A percentile compares a stretch with the other conserved stretches of the same genome.
Evolutionary conservation across 164 flowering plant species (phyloP).

Genomic region (Magnolia changhungtana): DNA sequence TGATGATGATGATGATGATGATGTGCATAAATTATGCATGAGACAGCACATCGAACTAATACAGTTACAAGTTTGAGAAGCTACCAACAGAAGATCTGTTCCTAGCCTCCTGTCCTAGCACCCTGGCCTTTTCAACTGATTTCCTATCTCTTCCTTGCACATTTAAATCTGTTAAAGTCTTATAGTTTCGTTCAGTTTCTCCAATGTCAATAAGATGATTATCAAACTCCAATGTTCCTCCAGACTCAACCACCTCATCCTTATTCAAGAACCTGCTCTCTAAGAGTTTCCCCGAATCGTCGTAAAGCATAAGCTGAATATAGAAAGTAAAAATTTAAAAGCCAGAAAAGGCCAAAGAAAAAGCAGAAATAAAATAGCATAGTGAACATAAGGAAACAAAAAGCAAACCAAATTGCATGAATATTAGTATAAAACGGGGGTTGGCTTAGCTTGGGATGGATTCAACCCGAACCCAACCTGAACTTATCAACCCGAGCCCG

Average conservation of each 20-base stretch:
- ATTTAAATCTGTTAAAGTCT: conserved; percentile 22
- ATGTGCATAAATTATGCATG: too few species aligned
- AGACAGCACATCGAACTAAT: not conserved
- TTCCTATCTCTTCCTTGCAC: conserved; percentile 22
- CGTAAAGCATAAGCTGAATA: conserved; percentile 62
- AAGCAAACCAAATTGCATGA: not conserved
- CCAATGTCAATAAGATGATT: conserved; percentile 68
- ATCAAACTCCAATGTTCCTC: conserved; percentile 56
- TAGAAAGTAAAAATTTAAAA: not conserved
- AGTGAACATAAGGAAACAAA: not conserved
- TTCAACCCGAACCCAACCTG: not conserved
- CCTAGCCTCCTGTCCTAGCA: conserved; percentile 18
- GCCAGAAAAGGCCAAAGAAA: not conserved
- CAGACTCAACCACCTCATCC: conserved; percentile 51
- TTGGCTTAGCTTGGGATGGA: not conserved
- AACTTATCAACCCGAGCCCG: not conserved
- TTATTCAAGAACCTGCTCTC: conserved; percentile 57
- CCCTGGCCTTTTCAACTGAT: conserved; percentile 7
- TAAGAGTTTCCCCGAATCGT: conserved; percentile 58
- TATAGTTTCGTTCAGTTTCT: conserved; percentile 37
- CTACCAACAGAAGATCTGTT: conserved; percentile 26
- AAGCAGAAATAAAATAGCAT: not conserved
- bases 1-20: too few species aligned
- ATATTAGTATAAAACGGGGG: not conserved
- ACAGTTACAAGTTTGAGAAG: not conserved